Evolutionary conservation across 768 basidiomycete species (phyloP), one percentile per base, ranked within the genome.

Genomic region (Mycena epipterygia): DNA sequence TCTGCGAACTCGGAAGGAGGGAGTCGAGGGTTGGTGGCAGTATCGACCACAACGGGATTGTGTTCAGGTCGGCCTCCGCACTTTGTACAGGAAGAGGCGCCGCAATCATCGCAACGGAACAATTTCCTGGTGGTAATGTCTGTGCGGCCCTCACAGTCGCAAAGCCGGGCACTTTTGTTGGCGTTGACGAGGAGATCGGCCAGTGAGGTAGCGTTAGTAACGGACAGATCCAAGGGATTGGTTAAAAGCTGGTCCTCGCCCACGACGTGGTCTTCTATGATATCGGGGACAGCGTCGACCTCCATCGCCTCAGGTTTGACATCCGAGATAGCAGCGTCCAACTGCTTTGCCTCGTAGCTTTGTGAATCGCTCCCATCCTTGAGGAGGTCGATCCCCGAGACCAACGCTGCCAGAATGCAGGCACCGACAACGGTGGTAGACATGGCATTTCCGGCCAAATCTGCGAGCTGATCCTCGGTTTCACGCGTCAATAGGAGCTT

Each of bases 361-460:
- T 87, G 83, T 6, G 80, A 83, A 75, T 94, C 92, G 41, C 89
- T 80, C 6, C 94, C 93, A 1, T 82, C 81, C 71, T 91, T 91
- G 35, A 98, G 83, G 37, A 95, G 84, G 55, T 88, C 87, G 77
- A 85, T 86, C 8, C 90, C 89, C 1, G 91, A 81, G 13, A 93
- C 87, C 51, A 98, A 84, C 0, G 95, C 95, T 21, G 93, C 91
- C 64, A 97, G 82, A 71, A 98, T 94, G 72, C 95, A 92, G 4
- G 95, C 89, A 1, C 97, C 97, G 33, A 98, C 96, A 29, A 98
- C 97, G 1, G 97, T 98, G 6, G 96, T 95, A 1, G 96, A 96
- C 97, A 98, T 98, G 68, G 97, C 97, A 76, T 98, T 98, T 2
- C 97, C 97, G 23, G 97, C 96, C 19, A 98, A 86, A 80, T 98